Evolutionary conservation across 2,329 filamentous ascomycete genomes (phyloP).

Genomic region (Aureobasidium vineae): DNA sequence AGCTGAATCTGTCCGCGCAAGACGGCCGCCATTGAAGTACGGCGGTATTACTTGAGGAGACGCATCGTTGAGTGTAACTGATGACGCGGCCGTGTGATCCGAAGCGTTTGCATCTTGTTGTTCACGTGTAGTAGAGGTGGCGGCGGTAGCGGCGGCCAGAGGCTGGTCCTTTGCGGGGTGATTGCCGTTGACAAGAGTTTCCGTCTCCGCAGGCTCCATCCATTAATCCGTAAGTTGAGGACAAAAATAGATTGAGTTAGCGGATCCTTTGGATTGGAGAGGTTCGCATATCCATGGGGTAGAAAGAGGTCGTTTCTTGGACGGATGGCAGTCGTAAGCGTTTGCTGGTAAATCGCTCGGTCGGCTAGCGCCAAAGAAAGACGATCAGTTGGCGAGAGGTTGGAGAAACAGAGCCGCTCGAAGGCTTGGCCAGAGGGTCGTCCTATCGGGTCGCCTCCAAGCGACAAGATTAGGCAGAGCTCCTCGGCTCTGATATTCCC

Average conservation of each 20-base stretch:
- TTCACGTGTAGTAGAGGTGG: slow-evolving; percentile 14
- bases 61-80: neutral
- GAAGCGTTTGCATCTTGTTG: slow-evolving; percentile 4
- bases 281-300: slow-evolving; percentile 36
- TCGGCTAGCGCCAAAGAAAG: neutral
- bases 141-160: slow-evolving; percentile 20
- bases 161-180: slow-evolving; percentile 24
- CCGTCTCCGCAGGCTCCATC: slow-evolving; percentile 27
- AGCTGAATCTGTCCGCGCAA: slow-evolving; percentile 41
- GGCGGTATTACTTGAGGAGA: slow-evolving; percentile 38
- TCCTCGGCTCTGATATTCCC: slow-evolving; percentile 3
- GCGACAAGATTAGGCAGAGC: slow-evolving; percentile 11
- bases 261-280: neutral
- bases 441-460: slow-evolving; percentile 1
- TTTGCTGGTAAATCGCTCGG: slow-evolving; percentile 15
- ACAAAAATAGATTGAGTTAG: neutral
- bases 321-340: neutral
- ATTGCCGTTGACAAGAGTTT: slow-evolving; percentile 26
- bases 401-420: slow-evolving; percentile 19
- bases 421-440: slow-evolving; percentile 1
- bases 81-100: slow-evolving; percentile 16
- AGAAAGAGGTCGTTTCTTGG: neutral
- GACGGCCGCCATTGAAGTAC: slow-evolving; percentile 46
- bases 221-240: slow-evolving; percentile 14
- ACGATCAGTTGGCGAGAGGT: slow-evolving; percentile 9